These are phyloP conservation scores for Fusarium fracticaudum DNA, from an alignment of 2,329 filamentous ascomycete species.

Conservation along the genomic window DNA sequence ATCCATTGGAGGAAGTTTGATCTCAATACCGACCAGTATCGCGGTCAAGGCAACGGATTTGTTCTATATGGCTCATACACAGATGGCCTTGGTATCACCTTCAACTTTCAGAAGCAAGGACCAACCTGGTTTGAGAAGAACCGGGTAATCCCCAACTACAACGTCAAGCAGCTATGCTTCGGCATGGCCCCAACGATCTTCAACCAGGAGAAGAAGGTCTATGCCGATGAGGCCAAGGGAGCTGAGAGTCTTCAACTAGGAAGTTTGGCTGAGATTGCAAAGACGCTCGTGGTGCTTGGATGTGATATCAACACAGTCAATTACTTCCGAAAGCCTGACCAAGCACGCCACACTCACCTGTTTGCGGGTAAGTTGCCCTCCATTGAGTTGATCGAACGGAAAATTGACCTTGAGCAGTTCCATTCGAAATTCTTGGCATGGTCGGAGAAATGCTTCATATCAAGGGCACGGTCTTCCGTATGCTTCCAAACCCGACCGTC, in stretches of 20 bases:
- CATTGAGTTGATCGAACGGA: fast-evolving
- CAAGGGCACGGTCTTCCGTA: conserved; percentile 50
- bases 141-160: conserved; percentile 49
- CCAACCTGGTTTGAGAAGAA: conserved; percentile 48
- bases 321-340: conserved; percentile 40
- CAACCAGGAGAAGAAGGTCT: conserved; percentile 33
- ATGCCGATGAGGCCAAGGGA: conserved; percentile 34
- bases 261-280: conserved; percentile 46
- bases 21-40: conserved; percentile 48
- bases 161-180: conserved; percentile 53
- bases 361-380: conserved; percentile 23
- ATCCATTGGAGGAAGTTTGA: conserved; percentile 56
- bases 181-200: conserved; percentile 54
- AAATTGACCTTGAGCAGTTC: neutral
- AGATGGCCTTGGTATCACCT: conserved; percentile 51
- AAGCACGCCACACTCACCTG: conserved; percentile 27
- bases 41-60: conserved; percentile 51
- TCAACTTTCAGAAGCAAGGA: conserved; percentile 51
- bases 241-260: conserved; percentile 46
- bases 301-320: conserved; percentile 49
- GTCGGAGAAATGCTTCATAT: conserved; percentile 49
- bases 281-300: conserved; percentile 52
- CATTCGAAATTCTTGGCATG: conserved; percentile 52
- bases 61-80: conserved; percentile 45
- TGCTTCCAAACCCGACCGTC: conserved; percentile 53